Evolutionary conservation across 148 eudicot species (phyloP).

Genomic region (Rhododendron simsii): DNA sequence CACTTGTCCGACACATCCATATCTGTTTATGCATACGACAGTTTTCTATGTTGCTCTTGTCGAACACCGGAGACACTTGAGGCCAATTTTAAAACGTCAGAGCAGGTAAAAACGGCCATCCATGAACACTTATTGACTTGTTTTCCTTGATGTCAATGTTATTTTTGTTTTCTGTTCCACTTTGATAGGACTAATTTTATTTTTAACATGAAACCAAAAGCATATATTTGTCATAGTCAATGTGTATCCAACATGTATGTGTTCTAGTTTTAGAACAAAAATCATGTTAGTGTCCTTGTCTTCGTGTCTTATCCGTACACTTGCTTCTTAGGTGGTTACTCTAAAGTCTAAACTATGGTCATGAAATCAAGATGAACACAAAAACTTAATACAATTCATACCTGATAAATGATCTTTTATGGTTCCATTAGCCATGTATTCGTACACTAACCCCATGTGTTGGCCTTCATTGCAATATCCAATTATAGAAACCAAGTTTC

Average conservation of each 20-base stretch:
- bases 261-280: neutral
- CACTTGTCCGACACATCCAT: neutral
- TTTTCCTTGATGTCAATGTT: neutral
- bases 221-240: neutral
- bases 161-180: neutral
- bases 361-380: neutral
- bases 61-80: neutral
- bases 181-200: neutral
- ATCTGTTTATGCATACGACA: neutral
- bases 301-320: too few relatives aligned
- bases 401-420: constrained; percentile 16
- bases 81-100: neutral
- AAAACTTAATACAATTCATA: neutral
- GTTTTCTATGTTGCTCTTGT: neutral
- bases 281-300: neutral
- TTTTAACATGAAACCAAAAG: neutral
- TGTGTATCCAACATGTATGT: neutral
- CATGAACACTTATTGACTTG: neutral
- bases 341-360: neutral
- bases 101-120: neutral
- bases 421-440: constrained; percentile 9
- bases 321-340: too few relatives aligned
- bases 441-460: constrained; percentile 22
- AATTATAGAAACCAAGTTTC: constrained; percentile 18
- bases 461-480: constrained; percentile 23